Conservation (phyloP, 345 rosid genomes). For the Eucalyptus polybractea region DNA sequence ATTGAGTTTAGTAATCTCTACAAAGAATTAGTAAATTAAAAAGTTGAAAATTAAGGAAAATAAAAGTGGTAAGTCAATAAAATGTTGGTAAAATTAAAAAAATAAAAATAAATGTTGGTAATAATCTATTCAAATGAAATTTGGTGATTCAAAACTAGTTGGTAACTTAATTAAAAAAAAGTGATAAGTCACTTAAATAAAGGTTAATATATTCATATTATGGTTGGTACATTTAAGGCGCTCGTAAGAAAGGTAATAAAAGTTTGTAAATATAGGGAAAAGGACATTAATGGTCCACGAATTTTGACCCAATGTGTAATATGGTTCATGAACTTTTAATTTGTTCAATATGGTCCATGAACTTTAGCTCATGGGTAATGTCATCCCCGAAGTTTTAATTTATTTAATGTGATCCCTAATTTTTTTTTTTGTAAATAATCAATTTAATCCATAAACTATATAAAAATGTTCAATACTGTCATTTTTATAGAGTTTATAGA, state of each 20-base stretch:
- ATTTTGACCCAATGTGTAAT: background rate
- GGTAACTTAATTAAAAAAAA: background rate
- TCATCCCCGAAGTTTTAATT: no score
- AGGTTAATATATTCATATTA: background rate
- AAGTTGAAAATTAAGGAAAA: background rate
- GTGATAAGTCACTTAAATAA: background rate
- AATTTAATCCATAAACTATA: background rate
- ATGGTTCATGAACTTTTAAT: no score
- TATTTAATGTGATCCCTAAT: background rate
- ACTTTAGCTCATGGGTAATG: no score
- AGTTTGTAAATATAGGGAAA: background rate
- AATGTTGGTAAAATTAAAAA: background rate
- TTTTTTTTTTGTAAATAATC: no score
- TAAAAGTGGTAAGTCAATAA: background rate
- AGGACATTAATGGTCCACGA: background rate
- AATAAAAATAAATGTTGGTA: background rate
- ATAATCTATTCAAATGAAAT: background rate
- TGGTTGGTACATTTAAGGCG: background rate
- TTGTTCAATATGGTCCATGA: no score
- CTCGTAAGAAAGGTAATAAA: background rate
- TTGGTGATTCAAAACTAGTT: background rate
- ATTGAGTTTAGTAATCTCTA: background rate
- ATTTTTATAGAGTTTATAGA: no score
- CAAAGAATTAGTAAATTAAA: background rate
- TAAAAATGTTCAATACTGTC: background rate